phyloP scores from a whole-genome alignment of 2,329 filamentous ascomycete genomes.

The Biscogniauxia mediterranea region DNA sequence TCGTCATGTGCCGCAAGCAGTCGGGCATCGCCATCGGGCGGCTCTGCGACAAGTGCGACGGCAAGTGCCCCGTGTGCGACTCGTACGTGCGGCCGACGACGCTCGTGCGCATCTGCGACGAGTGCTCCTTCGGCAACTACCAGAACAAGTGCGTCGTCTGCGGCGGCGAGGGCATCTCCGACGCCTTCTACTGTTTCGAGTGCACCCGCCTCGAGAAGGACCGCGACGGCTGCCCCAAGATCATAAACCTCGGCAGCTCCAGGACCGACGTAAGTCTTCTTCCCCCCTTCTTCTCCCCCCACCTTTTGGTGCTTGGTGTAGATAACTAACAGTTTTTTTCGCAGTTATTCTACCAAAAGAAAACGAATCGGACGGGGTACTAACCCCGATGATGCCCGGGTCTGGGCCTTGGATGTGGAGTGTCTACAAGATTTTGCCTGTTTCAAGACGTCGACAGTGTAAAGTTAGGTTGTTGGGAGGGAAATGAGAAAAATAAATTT shows the following conservation, averaged over 20 bases:
- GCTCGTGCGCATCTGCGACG: slow-evolving; percentile 96
- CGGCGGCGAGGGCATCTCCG: slow-evolving; percentile 95
- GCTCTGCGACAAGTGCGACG: slow-evolving; percentile 99
- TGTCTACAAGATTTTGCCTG: slow-evolving; percentile 1
- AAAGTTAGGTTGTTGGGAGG: slow-evolving; percentile 1
- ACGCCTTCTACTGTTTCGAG: slow-evolving; percentile 99
- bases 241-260: slow-evolving; percentile 95
- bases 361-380: slow-evolving; percentile 61
- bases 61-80: slow-evolving; percentile 98
- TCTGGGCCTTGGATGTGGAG: slow-evolving; percentile 36
- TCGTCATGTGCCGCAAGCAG: slow-evolving; percentile 99
- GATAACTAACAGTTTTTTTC: slow-evolving; percentile 27
- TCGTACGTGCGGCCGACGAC: slow-evolving; percentile 98
- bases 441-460: not conserved
- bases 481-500: slow-evolving; percentile 2
- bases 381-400: slow-evolving; percentile 50
- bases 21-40: slow-evolving; percentile 96
- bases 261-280: slow-evolving; percentile 75
- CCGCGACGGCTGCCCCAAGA: slow-evolving; percentile 96
- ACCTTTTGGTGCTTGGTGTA: too few species aligned
- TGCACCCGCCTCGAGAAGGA: slow-evolving; percentile 97
- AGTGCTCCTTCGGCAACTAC: slow-evolving; percentile 99
- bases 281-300: not conserved
- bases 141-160: slow-evolving; percentile 99
- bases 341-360: slow-evolving; percentile 65